phyloP scores from a whole-genome alignment of 2,329 filamentous ascomycete genomes.

The Nothopassalora personata region DNA sequence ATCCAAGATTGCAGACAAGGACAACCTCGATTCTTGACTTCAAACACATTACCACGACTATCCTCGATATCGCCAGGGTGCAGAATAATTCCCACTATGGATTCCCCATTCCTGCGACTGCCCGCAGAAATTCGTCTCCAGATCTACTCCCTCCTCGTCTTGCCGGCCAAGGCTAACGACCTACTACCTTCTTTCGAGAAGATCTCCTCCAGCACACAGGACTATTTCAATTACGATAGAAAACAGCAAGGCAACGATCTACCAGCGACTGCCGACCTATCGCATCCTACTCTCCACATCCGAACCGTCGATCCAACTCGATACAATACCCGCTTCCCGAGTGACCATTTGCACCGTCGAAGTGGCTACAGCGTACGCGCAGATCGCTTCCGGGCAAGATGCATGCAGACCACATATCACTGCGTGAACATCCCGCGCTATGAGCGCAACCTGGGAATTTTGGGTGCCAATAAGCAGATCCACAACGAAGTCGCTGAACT shows the following conservation, averaged over 20 bases:
- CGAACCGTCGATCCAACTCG: slow-evolving; percentile 40
- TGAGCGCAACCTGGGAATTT: slow-evolving; percentile 30
- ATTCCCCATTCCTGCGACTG: slow-evolving; percentile 38
- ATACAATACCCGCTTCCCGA: slow-evolving; percentile 23
- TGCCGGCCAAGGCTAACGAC: slow-evolving; percentile 28
- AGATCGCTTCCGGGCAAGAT: slow-evolving; percentile 40
- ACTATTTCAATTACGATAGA: slow-evolving; percentile 40
- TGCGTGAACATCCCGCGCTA: slow-evolving; percentile 39
- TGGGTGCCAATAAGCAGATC: slow-evolving; percentile 38
- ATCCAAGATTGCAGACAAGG: not conserved
- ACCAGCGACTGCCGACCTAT: slow-evolving; percentile 15
- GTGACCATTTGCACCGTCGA: slow-evolving; percentile 27
- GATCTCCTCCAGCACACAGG: slow-evolving; percentile 33
- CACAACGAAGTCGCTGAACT: slow-evolving; percentile 53
- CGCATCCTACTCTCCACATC: slow-evolving; percentile 36
- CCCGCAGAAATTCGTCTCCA: slow-evolving; percentile 44
- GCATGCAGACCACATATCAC: slow-evolving; percentile 52
- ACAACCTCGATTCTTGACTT: slow-evolving; percentile 11
- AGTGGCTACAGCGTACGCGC: slow-evolving; percentile 37
- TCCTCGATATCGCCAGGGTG: slow-evolving; percentile 5
- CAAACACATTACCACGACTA: slow-evolving; percentile 13
- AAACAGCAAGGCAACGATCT: slow-evolving; percentile 16
- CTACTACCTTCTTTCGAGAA: slow-evolving; percentile 30
- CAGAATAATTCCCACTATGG: slow-evolving; percentile 2
- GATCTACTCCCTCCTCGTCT: slow-evolving; percentile 44